Base-by-base conservation (phyloP, 2,329 filamentous ascomycete genomes). In the Botryotinia convoluta region DNA sequence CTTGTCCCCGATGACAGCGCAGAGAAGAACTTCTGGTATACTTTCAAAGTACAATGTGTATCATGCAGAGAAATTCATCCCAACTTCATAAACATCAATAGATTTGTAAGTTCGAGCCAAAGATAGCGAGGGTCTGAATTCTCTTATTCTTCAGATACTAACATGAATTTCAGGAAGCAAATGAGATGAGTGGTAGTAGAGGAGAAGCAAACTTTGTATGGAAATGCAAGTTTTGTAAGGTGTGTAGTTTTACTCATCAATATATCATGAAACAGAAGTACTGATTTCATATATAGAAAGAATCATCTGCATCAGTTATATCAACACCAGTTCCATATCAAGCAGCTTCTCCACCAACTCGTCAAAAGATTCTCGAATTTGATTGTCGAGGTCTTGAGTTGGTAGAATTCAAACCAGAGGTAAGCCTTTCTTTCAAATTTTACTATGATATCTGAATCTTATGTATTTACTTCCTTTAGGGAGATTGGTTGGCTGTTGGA, bases 201-300 rank as follows among this genome's bases (percentile, higher is more conserved):
- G 96, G 96, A 77, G 95, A 98, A 83, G 96, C 96, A 75, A 98
- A 98, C 83, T 99, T 99, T 83, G 96, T 99, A n/a, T 99, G 96
- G 95, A 95, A 91, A 83, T 99, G 96, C 88, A 97, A 97, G 84
- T 95, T 96, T 81, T 99, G 96, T 90, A 97, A 96, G 89, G 94
- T 96, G 77, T 44, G 84, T 81, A 29, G 29, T 18, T 16, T 6
- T 29, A 32, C 35, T 32, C 44, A n/a, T 26, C 37, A 22, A 44
- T 35, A 35, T n/a, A n/a, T 44, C 16, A 29, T 39, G 44, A 35
- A 62, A 29, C 29, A 32, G 32, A 54, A 64, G 8, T 54, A 1
- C 51, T 62, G 65, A 74, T 29, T 12, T 69, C 69, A 32, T 51
- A 18, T 63, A 29, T 26, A 95, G 93, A 88, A 93, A 82, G 93